Evolutionary conservation across 768 basidiomycete species (phyloP).

Genomic region (Lenzites betulinus): DNA sequence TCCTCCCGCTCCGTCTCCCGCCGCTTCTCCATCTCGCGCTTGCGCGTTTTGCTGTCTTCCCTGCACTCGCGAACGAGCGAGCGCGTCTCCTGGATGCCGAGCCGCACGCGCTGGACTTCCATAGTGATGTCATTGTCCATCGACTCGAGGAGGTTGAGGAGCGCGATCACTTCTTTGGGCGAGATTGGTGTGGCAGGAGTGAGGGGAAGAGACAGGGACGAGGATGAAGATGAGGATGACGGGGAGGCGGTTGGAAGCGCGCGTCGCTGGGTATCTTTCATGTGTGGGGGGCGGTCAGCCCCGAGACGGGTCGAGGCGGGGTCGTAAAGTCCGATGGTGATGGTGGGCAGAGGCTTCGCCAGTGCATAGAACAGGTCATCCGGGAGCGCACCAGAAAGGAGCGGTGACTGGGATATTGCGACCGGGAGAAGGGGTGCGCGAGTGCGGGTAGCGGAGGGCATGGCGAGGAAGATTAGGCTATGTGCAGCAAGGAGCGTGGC

Average conservation of each 20-base stretch:
- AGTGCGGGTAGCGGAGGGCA: conserved; percentile 14
- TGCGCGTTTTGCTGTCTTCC: conserved; percentile 19
- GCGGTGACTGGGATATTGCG: conserved; percentile 33
- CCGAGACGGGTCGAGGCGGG: not conserved
- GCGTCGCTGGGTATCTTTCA: not conserved
- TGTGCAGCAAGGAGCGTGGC: not conserved
- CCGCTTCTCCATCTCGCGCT: conserved; percentile 8
- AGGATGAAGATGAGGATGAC: not conserved
- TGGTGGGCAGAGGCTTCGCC: conserved; percentile 16
- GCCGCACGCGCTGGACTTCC: conserved; percentile 31
- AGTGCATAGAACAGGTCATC: conserved; percentile 24
- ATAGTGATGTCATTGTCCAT: conserved; percentile 37
- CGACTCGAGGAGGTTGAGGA: conserved; percentile 38
- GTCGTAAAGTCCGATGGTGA: conserved; percentile 10
- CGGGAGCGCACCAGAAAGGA: conserved; percentile 27
- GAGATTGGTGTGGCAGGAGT: conserved; percentile 22
- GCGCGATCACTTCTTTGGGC: conserved; percentile 30
- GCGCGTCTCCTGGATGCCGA: conserved; percentile 30
- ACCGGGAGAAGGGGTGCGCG: conserved; percentile 29
- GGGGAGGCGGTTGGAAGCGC: not conserved
- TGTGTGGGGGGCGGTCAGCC: not conserved
- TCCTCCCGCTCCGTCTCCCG: conserved; percentile 25
- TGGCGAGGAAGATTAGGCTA: not conserved
- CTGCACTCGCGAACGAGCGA: conserved; percentile 20
- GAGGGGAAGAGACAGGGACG: not conserved